A percentile compares a stretch with the other conserved stretches of the same genome.
Evolutionary conservation across 1,284 basidiomycete genomes (phyloP).

Genomic region (Puccinia triticina): DNA sequence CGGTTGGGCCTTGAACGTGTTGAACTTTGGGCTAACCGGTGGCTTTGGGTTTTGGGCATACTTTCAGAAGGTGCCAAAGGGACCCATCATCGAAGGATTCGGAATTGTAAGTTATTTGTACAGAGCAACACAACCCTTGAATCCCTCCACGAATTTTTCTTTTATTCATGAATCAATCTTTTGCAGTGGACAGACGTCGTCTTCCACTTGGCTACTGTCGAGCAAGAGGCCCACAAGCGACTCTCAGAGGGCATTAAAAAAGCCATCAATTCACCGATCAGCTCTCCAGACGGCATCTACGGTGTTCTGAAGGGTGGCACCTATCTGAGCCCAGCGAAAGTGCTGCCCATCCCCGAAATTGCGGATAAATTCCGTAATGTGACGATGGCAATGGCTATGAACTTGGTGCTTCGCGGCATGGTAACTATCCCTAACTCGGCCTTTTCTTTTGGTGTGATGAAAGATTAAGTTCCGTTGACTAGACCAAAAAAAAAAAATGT

Average conservation of each 20-base stretch:
- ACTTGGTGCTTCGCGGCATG: slow-evolving; percentile 22
- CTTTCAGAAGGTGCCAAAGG: neutral
- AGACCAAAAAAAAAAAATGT: neutral
- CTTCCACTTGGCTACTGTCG: neutral
- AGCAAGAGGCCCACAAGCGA: neutral
- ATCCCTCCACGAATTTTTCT: neutral
- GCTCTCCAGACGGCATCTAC: slow-evolving; percentile 21
- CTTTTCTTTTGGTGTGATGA: neutral
- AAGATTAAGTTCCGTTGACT: neutral
- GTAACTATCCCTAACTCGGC: slow-evolving; percentile 1
- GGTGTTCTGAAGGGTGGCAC: slow-evolving; percentile 16
- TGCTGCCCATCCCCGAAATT: neutral
- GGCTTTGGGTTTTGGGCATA: neutral
- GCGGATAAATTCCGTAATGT: slow-evolving; percentile 9
- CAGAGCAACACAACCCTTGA: neutral
- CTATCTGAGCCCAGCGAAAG: neutral
- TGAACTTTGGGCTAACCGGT: slow-evolving; percentile 10
- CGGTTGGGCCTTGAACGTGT: slow-evolving; percentile 15
- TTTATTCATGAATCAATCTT: no score
- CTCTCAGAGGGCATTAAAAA: slow-evolving; percentile 9
- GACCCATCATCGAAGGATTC: slow-evolving; percentile 23
- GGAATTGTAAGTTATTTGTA: neutral
- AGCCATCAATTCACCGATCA: slow-evolving; percentile 11
- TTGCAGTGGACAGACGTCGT: slow-evolving; percentile 13
- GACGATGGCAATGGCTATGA: slow-evolving; percentile 19